Conservation (phyloP, 345 rosid species). For the Microthlaspi erraticum region DNA sequence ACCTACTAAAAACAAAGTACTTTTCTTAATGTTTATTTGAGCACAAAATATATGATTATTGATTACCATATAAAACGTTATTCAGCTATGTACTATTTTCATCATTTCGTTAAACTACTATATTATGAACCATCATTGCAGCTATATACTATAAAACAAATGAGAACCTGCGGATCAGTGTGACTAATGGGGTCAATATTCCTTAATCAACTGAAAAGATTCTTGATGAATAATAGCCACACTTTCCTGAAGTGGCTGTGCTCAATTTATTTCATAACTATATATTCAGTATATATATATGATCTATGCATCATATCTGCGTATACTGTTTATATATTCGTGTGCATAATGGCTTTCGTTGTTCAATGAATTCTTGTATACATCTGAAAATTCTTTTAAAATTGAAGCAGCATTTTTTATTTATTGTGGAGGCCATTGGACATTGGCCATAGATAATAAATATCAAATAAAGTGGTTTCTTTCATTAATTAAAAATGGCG, state of each 20-base stretch:
- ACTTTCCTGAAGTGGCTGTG: constrained; percentile 38
- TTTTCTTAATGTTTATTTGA: too few species aligned
- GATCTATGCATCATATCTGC: not conserved
- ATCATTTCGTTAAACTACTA: constrained; percentile 2
- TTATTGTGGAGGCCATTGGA: constrained; percentile 33
- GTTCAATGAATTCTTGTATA: constrained; percentile 28
- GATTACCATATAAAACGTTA: not conserved
- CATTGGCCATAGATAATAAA: constrained; percentile 23
- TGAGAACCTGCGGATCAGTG: constrained; percentile 20
- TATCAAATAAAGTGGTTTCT: constrained; percentile 20
- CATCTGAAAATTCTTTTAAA: not conserved
- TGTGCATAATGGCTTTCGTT: constrained; percentile 32
- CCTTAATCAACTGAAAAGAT: constrained; percentile 41
- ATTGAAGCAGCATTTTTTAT: constrained; percentile 20
- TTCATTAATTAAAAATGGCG: constrained; percentile 35
- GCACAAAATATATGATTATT: too few species aligned
- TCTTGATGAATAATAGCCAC: constrained; percentile 39
- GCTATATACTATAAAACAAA: constrained; percentile 21
- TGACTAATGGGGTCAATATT: constrained; percentile 40
- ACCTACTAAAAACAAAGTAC: too few species aligned
- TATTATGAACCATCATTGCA: constrained; percentile 12
- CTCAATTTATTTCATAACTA: constrained; percentile 23
- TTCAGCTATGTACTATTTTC: constrained; percentile 12
- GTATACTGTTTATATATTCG: constrained; percentile 4
- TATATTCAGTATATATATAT: too few species aligned